Conservation (phyloP, 257 asterid species). For the Echium plantagineum region DNA sequence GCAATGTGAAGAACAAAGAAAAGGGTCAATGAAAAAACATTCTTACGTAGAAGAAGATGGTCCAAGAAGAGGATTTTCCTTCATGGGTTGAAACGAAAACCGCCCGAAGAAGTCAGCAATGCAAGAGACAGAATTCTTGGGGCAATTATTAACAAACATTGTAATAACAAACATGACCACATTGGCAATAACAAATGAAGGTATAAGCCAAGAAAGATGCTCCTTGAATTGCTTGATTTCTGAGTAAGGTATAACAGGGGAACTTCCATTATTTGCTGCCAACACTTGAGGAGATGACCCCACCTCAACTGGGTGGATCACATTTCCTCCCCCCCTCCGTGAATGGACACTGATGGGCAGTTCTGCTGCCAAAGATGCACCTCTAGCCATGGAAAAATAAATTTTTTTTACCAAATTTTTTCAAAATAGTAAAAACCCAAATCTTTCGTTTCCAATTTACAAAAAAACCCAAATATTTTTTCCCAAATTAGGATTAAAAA, state of each 20-base stretch:
- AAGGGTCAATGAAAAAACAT: conserved; percentile 1
- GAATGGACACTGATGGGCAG: background rate
- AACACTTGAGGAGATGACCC: too few relatives aligned
- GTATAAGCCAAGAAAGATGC: conserved; percentile 10
- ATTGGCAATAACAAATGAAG: conserved; percentile 48
- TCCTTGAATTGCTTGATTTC: background rate
- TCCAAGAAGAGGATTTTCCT: conserved; percentile 84
- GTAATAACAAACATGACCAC: conserved; percentile 33
- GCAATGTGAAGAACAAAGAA: background rate
- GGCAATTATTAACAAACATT: conserved; percentile 45
- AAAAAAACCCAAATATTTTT: too few relatives aligned
- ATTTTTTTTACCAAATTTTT: too few relatives aligned
- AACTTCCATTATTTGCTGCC: background rate
- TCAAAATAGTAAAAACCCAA: too few relatives aligned
- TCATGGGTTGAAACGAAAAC: conserved; percentile 36
- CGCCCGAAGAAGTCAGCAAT: conserved; percentile 55
- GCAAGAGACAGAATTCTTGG: conserved; percentile 57
- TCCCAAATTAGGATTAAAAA: too few relatives aligned
- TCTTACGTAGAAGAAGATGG: conserved; percentile 80
- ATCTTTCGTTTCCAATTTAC: too few relatives aligned
- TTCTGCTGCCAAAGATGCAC: background rate
- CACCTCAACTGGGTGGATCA: background rate
- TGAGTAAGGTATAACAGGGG: background rate
- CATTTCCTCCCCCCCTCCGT: background rate
- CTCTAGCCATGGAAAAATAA: background rate